These are phyloP conservation scores for Hortiboletus campestris DNA, from an alignment of 768 basidiomycete genomes.

Conservation along the genomic window DNA sequence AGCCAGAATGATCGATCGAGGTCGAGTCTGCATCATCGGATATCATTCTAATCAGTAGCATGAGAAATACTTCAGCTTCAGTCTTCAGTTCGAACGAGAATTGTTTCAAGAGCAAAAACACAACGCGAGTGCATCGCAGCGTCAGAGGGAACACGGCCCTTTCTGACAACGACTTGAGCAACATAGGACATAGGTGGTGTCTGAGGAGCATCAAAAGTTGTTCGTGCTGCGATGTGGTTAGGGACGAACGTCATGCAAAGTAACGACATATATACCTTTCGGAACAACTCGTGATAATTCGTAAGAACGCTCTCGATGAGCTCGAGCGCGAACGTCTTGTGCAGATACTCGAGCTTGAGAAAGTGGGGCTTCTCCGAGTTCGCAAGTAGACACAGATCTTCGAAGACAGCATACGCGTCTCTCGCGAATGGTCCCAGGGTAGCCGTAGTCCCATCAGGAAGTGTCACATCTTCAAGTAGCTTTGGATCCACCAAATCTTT, in stretches of 20 bases:
- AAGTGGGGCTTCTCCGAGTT: slow-evolving; percentile 79
- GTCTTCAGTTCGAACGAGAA: slow-evolving; percentile 78
- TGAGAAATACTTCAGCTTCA: slow-evolving; percentile 86
- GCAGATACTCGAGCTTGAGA: slow-evolving; percentile 76
- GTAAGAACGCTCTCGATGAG: slow-evolving; percentile 95
- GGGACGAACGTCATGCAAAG: background rate
- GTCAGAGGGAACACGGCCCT: slow-evolving; percentile 82
- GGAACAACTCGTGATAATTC: slow-evolving; percentile 84
- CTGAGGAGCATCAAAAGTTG: slow-evolving; percentile 85
- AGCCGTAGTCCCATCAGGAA: slow-evolving; percentile 69
- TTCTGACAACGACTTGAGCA: slow-evolving; percentile 84
- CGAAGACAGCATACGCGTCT: slow-evolving; percentile 86
- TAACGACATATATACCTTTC: slow-evolving; percentile 51
- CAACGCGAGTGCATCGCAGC: slow-evolving; percentile 87
- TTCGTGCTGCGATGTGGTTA: slow-evolving; percentile 50
- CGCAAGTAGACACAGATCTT: slow-evolving; percentile 89
- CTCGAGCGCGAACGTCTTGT: slow-evolving; percentile 95
- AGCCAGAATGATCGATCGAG: slow-evolving; percentile 24
- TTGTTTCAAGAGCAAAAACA: slow-evolving; percentile 90
- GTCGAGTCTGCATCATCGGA: slow-evolving; percentile 47
- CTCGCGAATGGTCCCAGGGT: slow-evolving; percentile 69
- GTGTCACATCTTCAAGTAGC: slow-evolving; percentile 39
- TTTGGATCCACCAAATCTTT: slow-evolving; percentile 28
- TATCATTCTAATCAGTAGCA: slow-evolving; percentile 64
- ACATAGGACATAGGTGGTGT: slow-evolving; percentile 86